phyloP scores from a whole-genome alignment of 2,329 filamentous ascomycete species.

The Lecanosticta acicola region DNA sequence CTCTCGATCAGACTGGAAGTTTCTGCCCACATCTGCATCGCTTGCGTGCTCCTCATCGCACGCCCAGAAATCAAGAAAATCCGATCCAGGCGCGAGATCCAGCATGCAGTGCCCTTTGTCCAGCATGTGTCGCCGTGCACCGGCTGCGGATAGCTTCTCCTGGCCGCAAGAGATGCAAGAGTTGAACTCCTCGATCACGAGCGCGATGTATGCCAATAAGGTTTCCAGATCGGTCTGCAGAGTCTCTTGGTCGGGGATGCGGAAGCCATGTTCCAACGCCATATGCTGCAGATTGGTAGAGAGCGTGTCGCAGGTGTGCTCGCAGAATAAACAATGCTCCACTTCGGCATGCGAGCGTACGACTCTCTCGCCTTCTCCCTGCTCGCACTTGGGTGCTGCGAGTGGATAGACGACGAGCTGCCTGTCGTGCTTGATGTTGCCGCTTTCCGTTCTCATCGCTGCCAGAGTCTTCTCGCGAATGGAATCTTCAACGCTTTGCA shows the following conservation, averaged over 20 bases:
- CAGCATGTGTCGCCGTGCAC: slow-evolving; percentile 49
- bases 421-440: background rate
- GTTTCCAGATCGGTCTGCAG: slow-evolving; percentile 45
- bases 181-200: slow-evolving; percentile 45
- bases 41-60: background rate
- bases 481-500: slow-evolving; percentile 2
- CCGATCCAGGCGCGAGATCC: slow-evolving; percentile 12
- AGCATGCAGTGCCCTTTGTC: slow-evolving; percentile 45
- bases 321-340: slow-evolving; percentile 37
- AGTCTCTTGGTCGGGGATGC: slow-evolving; percentile 14
- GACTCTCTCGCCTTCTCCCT: background rate
- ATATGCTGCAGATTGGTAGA: slow-evolving; percentile 45
- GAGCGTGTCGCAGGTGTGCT: slow-evolving; percentile 27
- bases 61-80: slow-evolving; percentile 20
- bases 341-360: background rate
- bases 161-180: slow-evolving; percentile 51
- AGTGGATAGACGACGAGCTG: background rate
- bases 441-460: background rate
- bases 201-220: slow-evolving; percentile 45
- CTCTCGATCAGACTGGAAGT: slow-evolving; percentile 5
- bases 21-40: background rate
- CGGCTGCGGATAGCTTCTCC: slow-evolving; percentile 39
- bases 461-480: background rate
- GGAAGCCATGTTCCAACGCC: slow-evolving; percentile 44
- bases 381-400: background rate